These are phyloP conservation scores for Casuarina cunninghamiana DNA, from an alignment of 306 rosid genomes.

Conservation along the genomic window DNA sequence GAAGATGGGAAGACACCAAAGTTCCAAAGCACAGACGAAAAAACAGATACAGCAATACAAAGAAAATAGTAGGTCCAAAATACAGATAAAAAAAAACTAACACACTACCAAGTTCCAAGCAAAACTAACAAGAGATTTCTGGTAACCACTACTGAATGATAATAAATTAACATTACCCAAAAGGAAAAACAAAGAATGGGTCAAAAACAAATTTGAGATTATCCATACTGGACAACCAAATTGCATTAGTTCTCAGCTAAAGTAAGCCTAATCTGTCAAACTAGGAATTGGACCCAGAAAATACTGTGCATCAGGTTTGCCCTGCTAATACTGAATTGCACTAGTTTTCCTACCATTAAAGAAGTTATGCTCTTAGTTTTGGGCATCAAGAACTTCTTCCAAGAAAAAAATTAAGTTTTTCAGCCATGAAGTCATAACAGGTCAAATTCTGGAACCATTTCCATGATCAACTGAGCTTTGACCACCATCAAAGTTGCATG, in stretches of 20 bases:
- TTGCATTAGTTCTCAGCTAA: neutral
- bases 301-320: neutral
- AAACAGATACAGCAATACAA: neutral
- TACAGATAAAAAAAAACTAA: neutral
- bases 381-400: neutral
- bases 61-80: neutral
- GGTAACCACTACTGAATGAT: neutral
- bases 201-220: too few relatives aligned
- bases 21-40: neutral
- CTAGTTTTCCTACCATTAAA: neutral
- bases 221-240: neutral
- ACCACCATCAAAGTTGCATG: neutral
- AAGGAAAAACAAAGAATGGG: neutral
- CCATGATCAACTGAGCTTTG: neutral
- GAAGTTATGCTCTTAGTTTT: neutral
- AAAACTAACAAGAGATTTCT: neutral
- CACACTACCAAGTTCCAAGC: neutral
- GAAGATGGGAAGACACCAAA: neutral
- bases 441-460: conserved; percentile 5
- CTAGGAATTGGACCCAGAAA: neutral
- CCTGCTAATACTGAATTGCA: neutral
- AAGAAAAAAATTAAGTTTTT: neutral
- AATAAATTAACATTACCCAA: neutral
- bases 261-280: neutral
- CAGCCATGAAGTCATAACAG: neutral